These are phyloP conservation scores for Claviceps quebecensis DNA, from an alignment of 2,329 filamentous ascomycete species.

Conservation along the genomic window DNA sequence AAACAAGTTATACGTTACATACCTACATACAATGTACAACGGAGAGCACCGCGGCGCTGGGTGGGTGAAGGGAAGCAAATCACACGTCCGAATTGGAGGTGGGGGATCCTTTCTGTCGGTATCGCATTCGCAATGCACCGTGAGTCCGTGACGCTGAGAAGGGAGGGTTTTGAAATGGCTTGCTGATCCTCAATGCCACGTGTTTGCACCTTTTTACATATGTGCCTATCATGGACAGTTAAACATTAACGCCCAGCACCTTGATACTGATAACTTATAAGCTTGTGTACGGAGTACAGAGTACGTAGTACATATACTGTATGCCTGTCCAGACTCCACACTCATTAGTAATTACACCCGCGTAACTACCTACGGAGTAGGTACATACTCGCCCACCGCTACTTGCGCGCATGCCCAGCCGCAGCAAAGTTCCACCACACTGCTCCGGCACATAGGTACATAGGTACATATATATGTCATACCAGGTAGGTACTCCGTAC, in stretches of 20 bases:
- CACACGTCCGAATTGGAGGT: neutral
- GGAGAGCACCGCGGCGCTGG: neutral
- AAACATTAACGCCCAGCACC: too few species aligned
- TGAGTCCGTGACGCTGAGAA: neutral
- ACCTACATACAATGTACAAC: neutral
- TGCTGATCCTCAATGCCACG: too few species aligned
- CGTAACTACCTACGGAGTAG: neutral
- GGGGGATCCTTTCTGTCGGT: neutral
- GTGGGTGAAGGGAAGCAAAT: neutral
- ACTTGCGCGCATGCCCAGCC: neutral
- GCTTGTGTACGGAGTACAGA: too few species aligned
- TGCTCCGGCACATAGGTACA: neutral
- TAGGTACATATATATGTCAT: too few species aligned
- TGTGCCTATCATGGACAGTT: too few species aligned
- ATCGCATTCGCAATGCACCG: neutral
- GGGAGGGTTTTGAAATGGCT: neutral
- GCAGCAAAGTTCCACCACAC: neutral
- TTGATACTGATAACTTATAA: too few species aligned
- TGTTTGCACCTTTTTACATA: too few species aligned
- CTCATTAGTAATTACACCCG: too few species aligned
- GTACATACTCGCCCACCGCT: neutral
- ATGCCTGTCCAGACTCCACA: too few species aligned
- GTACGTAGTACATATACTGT: too few species aligned
- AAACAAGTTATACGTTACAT: neutral
- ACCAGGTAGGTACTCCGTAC: too few species aligned